Evolutionary conservation across 2,329 filamentous ascomycete species (phyloP), one percentile per base, ranked within the genome.

Genomic region (Rhynchosporium graminicola): DNA sequence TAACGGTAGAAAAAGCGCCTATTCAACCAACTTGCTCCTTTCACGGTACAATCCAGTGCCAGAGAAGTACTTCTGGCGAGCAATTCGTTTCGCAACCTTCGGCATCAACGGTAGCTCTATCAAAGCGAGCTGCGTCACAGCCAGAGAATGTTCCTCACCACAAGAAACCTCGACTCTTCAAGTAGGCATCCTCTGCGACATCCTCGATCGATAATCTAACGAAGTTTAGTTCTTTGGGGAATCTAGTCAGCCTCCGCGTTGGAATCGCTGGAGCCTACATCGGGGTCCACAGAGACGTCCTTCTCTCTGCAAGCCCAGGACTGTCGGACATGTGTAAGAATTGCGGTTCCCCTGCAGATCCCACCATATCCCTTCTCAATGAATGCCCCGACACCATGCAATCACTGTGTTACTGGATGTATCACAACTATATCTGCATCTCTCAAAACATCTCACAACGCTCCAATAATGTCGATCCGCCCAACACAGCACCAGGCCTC

Each of bases 351-450:
- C n/a, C 12, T 5, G 36, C 61, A 26, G 28, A 58, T 20, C 42
- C 40, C 2, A 45, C 42, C 4, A 57, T 67, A 28, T 45, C 33
- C 5, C 38, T 69, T 2, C 61, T 61, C 9, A 54, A 61, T 3
- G 57, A 63, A 47, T 54, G 60, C 46, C 58, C 59, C 0, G 46
- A 60, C 1, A 45, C 43, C 4, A 46, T 65, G 31, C 26, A 36
- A 38, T n/a, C 28, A 20, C 55, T 65, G 46, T 43, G 61, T 28
- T 62, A 62, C 29, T 67, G 65, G 65, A 63, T 65, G 50, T 60
- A 65, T 33, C 29, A 62, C 36, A 9, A 57, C 31, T 8, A 61
- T 26, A 61, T 65, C 26, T 63, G 60, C 36, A 48, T 63, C 5
- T 52, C 60, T 5, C 20, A 61, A 4, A 38, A 33, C 28, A 45